These are phyloP conservation scores for Fusarium fujikuroi DNA, from an alignment of 2,329 filamentous ascomycete genomes.

Conservation along the genomic window DNA sequence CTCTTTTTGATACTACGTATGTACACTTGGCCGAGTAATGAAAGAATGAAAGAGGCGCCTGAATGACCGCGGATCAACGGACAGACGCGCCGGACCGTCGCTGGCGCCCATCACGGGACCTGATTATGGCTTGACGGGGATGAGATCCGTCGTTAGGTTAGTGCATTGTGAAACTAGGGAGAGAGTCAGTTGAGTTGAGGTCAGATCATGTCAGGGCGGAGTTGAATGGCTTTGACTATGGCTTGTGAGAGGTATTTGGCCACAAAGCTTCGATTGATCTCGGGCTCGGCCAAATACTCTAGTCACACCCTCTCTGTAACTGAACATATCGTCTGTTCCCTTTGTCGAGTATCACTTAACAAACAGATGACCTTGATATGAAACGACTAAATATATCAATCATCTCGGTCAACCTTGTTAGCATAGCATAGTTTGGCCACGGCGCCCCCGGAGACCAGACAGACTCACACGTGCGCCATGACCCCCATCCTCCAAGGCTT, in stretches of 20 bases:
- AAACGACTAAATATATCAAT: constrained; percentile 9
- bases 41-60: constrained; percentile 15
- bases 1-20: neutral
- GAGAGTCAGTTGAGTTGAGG: neutral
- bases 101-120: constrained; percentile 34
- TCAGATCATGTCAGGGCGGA: neutral
- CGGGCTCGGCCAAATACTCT: neutral
- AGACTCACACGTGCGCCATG: constrained; percentile 38
- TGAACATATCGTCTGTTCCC: neutral
- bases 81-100: constrained; percentile 40
- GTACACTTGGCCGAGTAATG: neutral
- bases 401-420: constrained; percentile 24
- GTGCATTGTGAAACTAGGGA: constrained; percentile 12
- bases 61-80: constrained; percentile 20
- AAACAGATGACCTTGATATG: constrained; percentile 1
- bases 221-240: neutral
- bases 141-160: constrained; percentile 9
- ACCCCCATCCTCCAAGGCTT: constrained; percentile 7
- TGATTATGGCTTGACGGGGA: constrained; percentile 27
- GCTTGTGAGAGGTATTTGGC: neutral
- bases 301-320: neutral
- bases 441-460: constrained; percentile 21
- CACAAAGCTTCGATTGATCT: neutral
- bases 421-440: constrained; percentile 3
- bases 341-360: neutral